Percentiles rank a stretch among this genome's conserved stretches.
Evolutionary conservation across 2,329 filamentous ascomycete genomes (phyloP).

Genomic region (Claviceps lovelessii): DNA sequence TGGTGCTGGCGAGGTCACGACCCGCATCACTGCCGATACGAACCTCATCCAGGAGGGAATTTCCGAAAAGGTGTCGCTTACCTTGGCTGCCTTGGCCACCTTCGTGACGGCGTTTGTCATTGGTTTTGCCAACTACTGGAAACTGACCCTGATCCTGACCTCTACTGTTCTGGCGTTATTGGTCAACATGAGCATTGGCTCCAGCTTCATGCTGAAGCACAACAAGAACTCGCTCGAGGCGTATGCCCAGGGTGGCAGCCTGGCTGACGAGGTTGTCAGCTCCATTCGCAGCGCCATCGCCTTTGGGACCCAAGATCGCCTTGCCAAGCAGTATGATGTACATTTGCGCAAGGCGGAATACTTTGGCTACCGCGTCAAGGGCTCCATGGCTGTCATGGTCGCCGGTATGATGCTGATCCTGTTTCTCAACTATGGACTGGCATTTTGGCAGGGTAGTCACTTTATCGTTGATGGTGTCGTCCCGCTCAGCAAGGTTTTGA

Average conservation of each 20-base stretch:
- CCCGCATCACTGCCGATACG: constrained; percentile 84
- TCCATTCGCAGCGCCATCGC: constrained; percentile 86
- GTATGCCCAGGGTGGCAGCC: constrained; percentile 71
- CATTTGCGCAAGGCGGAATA: constrained; percentile 61
- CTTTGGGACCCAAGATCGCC: constrained; percentile 82
- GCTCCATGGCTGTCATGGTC: constrained; percentile 61
- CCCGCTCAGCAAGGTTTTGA: constrained; percentile 57
- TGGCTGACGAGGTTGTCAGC: constrained; percentile 88
- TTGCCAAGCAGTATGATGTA: constrained; percentile 71
- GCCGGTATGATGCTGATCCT: constrained; percentile 70
- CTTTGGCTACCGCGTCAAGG: constrained; percentile 64
- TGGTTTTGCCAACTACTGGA: constrained; percentile 84
- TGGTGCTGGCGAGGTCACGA: constrained; percentile 85
- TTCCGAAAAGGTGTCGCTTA: constrained; percentile 74
- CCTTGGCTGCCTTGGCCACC: constrained; percentile 60
- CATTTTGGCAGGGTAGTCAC: constrained; percentile 75
- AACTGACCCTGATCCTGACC: constrained; percentile 73
- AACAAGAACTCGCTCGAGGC: constrained; percentile 64
- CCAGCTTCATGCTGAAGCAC: constrained; percentile 62
- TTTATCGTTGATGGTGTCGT: constrained; percentile 56
- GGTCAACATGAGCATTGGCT: constrained; percentile 60
- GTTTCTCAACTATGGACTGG: constrained; percentile 74
- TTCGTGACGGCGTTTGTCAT: constrained; percentile 85
- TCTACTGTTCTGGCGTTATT: constrained; percentile 70
- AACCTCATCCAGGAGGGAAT: constrained; percentile 90